Percentiles rank a stretch among this genome's conserved stretches.
These are phyloP conservation scores for Nemania diffusa DNA, from an alignment of 2,329 filamentous ascomycete genomes.

Conservation along the genomic window DNA sequence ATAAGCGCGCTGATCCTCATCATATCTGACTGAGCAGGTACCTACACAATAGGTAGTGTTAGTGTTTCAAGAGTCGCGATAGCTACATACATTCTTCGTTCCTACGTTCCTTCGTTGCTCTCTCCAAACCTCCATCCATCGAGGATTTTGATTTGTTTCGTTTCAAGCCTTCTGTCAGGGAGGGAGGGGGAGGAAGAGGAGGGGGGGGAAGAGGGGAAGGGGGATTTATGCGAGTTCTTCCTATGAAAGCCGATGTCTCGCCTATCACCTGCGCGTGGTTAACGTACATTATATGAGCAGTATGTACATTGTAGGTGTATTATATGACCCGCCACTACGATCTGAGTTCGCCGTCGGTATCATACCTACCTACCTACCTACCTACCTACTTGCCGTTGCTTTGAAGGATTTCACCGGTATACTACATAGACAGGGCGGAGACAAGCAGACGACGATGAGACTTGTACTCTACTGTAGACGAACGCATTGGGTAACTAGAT, in stretches of 20 bases:
- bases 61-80: constrained; percentile 18
- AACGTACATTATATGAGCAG: too few relatives aligned
- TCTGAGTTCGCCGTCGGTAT: too few relatives aligned
- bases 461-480: too few relatives aligned
- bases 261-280: too few relatives aligned
- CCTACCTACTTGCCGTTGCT: not conserved
- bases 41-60: not conserved
- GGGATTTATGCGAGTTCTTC: not conserved
- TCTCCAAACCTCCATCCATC: not conserved
- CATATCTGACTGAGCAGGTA: not conserved
- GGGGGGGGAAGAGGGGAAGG: not conserved
- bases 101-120: not conserved
- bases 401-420: not conserved
- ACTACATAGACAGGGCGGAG: not conserved
- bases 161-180: not conserved
- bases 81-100: not conserved
- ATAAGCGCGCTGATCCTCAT: constrained; percentile 33
- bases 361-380: not conserved
- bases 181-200: not conserved
- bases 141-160: not conserved
- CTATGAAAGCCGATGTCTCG: not conserved
- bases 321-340: too few relatives aligned
- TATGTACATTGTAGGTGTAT: too few relatives aligned
- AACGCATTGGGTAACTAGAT: too few relatives aligned
- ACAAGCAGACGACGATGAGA: not conserved